Evolutionary conservation across 768 basidiomycete species (phyloP).

Genomic region (Cystofilobasidium ferigula): DNA sequence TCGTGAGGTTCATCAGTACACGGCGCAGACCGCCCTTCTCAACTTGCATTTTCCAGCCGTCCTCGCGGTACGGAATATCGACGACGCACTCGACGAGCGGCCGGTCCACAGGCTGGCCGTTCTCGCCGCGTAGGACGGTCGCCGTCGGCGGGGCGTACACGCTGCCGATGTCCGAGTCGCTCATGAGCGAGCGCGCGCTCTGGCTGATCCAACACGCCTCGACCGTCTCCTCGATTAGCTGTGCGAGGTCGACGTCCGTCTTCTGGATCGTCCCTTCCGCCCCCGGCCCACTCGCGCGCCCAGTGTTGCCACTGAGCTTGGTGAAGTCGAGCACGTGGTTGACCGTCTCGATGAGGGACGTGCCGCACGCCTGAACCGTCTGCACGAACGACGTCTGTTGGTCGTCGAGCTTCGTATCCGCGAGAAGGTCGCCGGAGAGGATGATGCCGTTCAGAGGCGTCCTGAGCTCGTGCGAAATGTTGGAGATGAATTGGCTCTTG

Average conservation of each 20-base stretch:
- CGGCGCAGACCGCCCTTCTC: conserved; percentile 88
- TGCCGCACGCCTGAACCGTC: conserved; percentile 88
- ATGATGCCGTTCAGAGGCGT: conserved; percentile 73
- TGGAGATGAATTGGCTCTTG: conserved; percentile 58
- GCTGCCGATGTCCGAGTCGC: conserved; percentile 73
- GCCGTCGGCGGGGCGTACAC: conserved; percentile 72
- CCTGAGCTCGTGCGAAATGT: conserved; percentile 58
- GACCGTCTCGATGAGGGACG: conserved; percentile 89
- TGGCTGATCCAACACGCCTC: conserved; percentile 93
- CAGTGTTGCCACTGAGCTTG: conserved; percentile 67
- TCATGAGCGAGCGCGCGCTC: conserved; percentile 57
- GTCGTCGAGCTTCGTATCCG: conserved; percentile 68
- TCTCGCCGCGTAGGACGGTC: conserved; percentile 39
- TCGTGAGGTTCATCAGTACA: conserved; percentile 86
- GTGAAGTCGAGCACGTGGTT: conserved; percentile 96
- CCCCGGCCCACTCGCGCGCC: conserved; percentile 43
- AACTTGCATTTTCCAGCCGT: conserved; percentile 76
- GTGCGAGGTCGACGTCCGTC: conserved; percentile 43
- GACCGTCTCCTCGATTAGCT: conserved; percentile 42
- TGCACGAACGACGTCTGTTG: conserved; percentile 77
- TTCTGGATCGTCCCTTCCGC: conserved; percentile 51
- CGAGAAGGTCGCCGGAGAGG: conserved; percentile 45
- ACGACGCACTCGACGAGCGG: conserved; percentile 46
- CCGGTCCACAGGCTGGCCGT: conserved; percentile 31
- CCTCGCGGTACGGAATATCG: conserved; percentile 56